Conservation (phyloP, 441 rosid genomes). For the Jatropha multifida region DNA sequence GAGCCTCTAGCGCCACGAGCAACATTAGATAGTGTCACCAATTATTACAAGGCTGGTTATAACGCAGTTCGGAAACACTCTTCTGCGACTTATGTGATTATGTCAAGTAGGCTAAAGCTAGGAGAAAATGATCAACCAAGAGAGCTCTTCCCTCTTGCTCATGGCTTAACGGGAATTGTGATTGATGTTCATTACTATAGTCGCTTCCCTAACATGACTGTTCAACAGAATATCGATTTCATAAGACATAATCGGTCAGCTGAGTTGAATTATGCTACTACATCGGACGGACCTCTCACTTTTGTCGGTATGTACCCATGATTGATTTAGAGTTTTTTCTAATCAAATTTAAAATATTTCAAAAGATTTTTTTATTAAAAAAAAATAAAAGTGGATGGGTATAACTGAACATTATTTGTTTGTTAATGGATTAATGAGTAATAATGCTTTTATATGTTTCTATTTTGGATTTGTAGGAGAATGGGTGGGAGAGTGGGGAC, state of each 20-base stretch:
- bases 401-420: too few relatives aligned
- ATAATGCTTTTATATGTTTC: too few relatives aligned
- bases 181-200: slow-evolving; percentile 57
- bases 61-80: slow-evolving; percentile 47
- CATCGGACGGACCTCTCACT: slow-evolving; percentile 45
- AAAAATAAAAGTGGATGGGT: too few relatives aligned
- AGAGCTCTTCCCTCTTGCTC: slow-evolving; percentile 47
- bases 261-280: slow-evolving; percentile 34
- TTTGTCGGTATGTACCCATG: background rate
- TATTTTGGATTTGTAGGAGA: slow-evolving; percentile 36
- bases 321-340: too few relatives aligned
- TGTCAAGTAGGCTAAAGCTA: slow-evolving; percentile 43
- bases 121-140: slow-evolving; percentile 26
- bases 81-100: slow-evolving; percentile 42
- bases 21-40: slow-evolving; percentile 26
- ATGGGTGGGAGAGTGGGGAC: slow-evolving; percentile 54
- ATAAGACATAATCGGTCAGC: slow-evolving; percentile 31
- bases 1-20: slow-evolving; percentile 52
- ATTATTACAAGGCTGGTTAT: slow-evolving; percentile 49
- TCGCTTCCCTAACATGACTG: slow-evolving; percentile 35
- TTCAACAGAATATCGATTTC: slow-evolving; percentile 49
- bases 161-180: slow-evolving; percentile 36
- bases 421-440: too few relatives aligned
- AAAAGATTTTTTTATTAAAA: too few relatives aligned
- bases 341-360: too few relatives aligned